phyloP scores from a whole-genome alignment of 2,329 filamentous ascomycete genomes.

The Zymoseptoria brevis region DNA sequence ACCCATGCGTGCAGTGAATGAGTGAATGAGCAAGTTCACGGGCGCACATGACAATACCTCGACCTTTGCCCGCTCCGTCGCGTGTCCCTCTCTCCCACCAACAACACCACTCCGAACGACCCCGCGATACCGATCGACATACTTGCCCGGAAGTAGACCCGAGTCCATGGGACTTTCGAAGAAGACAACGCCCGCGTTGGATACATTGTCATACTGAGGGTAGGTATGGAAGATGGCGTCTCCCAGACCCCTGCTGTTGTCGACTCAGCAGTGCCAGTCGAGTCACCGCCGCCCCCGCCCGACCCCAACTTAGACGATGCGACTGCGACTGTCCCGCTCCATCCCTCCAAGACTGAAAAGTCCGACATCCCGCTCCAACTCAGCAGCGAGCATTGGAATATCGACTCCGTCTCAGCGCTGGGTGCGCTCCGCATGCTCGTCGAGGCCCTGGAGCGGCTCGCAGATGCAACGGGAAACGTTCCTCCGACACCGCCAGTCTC shows the following conservation, averaged over 20 bases:
- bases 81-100: neutral
- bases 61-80: neutral
- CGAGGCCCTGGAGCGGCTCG: conserved; percentile 50
- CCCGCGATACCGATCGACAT: neutral
- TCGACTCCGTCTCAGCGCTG: conserved; percentile 64
- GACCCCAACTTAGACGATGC: conserved; percentile 21
- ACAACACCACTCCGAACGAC: neutral
- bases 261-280: conserved; percentile 1
- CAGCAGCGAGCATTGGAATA: conserved; percentile 47
- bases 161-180: neutral
- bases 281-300: conserved; percentile 21
- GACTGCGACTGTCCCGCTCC: conserved; percentile 11
- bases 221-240: conserved; percentile 22
- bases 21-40: neutral
- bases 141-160: neutral
- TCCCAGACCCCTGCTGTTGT: conserved; percentile 8
- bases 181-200: neutral
- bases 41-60: neutral
- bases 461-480: conserved; percentile 66
- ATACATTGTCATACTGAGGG: neutral
- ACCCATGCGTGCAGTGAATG: neutral
- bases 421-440: conserved; percentile 75
- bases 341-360: conserved; percentile 8
- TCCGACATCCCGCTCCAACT: conserved; percentile 26
- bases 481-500: conserved; percentile 69